Conservation (phyloP, 768 basidiomycete species). For the Lactarius evosmus region DNA sequence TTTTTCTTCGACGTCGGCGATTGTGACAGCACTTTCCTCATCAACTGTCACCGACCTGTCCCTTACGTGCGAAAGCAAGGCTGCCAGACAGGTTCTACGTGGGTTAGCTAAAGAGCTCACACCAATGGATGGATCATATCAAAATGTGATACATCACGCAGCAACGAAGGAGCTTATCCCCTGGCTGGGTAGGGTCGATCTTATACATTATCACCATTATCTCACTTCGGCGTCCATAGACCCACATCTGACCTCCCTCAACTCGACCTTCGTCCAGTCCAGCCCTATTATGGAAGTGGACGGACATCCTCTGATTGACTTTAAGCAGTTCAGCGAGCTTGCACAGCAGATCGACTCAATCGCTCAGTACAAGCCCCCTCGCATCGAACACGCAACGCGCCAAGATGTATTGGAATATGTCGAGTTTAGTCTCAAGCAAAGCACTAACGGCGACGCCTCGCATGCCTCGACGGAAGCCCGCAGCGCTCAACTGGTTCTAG, state of each 20-base stretch:
- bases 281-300: conserved; percentile 5
- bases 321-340: conserved; percentile 1
- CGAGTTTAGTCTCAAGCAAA: conserved; percentile 14
- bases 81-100: not conserved
- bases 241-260: conserved; percentile 9
- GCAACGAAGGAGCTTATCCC: conserved; percentile 7
- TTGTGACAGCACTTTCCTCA: conserved; percentile 13
- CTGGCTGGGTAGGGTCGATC: conserved; percentile 9
- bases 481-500: not conserved
- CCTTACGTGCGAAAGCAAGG: conserved; percentile 18
- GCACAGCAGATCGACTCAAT: conserved; percentile 15
- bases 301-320: conserved; percentile 9
- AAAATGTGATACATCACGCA: not conserved
- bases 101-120: not conserved
- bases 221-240: conserved; percentile 1
- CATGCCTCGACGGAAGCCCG: not conserved
- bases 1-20: conserved; percentile 16
- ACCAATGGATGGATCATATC: not conserved
- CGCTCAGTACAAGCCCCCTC: conserved; percentile 11
- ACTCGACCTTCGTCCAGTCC: conserved; percentile 5
- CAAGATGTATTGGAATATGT: conserved; percentile 8
- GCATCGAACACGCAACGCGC: not conserved
- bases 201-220: not conserved
- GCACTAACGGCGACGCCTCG: not conserved
- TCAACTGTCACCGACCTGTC: not conserved